Evolutionary conservation across 2,329 filamentous ascomycete genomes (phyloP).

Genomic region (Truncatella angustata): DNA sequence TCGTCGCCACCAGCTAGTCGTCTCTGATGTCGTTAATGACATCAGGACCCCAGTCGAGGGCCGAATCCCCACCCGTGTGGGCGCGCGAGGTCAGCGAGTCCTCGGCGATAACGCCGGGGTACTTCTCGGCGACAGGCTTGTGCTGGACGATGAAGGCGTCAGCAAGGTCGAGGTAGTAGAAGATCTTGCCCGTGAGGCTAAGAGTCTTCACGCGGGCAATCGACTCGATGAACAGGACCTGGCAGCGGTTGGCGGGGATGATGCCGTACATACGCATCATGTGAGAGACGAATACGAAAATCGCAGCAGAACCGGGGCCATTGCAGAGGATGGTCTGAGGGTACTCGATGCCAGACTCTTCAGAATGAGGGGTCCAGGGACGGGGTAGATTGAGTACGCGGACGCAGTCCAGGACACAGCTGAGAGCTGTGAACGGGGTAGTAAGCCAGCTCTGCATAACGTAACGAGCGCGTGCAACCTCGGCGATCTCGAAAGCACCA

Average conservation of each 20-base stretch:
- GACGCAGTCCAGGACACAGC: neutral
- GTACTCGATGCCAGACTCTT: slow-evolving; percentile 37
- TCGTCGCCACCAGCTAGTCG: no score
- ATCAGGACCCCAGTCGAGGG: neutral
- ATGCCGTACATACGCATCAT: slow-evolving; percentile 44
- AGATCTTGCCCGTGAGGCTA: slow-evolving; percentile 79
- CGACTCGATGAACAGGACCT: slow-evolving; percentile 84
- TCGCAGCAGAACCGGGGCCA: slow-evolving; percentile 83
- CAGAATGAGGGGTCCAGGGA: slow-evolving; percentile 12
- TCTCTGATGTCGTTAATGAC: no score
- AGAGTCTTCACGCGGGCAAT: slow-evolving; percentile 83
- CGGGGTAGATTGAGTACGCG: slow-evolving; percentile 12
- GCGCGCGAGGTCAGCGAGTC: neutral
- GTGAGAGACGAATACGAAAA: slow-evolving; percentile 58
- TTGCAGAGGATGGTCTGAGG: slow-evolving; percentile 83
- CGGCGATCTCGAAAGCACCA: slow-evolving; percentile 61
- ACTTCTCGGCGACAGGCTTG: slow-evolving; percentile 52
- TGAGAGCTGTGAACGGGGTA: slow-evolving; percentile 63
- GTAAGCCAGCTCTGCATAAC: slow-evolving; percentile 81
- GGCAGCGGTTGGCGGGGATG: slow-evolving; percentile 55
- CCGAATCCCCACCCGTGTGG: neutral
- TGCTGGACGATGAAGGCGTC: slow-evolving; percentile 86
- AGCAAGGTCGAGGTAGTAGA: slow-evolving; percentile 62
- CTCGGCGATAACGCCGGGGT: slow-evolving; percentile 2
- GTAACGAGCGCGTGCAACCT: slow-evolving; percentile 71